Evolutionary conservation across 768 basidiomycete species (phyloP).

Genomic region (Hygrocybe punicea): DNA sequence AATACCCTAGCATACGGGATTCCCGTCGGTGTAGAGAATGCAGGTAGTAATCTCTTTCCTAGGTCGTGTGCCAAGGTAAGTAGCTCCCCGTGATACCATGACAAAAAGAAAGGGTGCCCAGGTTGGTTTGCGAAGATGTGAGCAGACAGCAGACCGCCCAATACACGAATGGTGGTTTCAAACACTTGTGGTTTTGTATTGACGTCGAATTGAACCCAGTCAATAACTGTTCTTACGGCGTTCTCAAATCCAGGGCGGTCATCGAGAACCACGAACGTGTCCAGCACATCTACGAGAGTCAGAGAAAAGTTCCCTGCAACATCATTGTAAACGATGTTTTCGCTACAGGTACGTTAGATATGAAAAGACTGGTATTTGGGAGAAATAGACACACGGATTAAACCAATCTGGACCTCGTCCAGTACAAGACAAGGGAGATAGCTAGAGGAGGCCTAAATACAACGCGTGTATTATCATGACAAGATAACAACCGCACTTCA

Average conservation of each 20-base stretch:
- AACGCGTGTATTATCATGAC: conserved; percentile 1
- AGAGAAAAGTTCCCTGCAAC: conserved; percentile 92
- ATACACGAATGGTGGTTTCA: conserved; percentile 90
- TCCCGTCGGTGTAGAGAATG: conserved; percentile 88
- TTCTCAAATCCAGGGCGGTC: conserved; percentile 75
- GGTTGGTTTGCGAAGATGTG: conserved; percentile 74
- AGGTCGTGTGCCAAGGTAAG: conserved; percentile 82
- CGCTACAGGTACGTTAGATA: conserved; percentile 33
- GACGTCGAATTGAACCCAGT: conserved; percentile 86
- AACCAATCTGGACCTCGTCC: conserved; percentile 86
- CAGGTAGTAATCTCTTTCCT: conserved; percentile 80
- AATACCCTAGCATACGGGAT: conserved; percentile 85
- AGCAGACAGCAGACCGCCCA: conserved; percentile 85
- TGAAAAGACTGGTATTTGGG: conserved; percentile 5
- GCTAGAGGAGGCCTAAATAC: conserved; percentile 38
- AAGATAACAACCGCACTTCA: conserved; percentile 50
- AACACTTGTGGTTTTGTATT: conserved; percentile 98
- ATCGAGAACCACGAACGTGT: conserved; percentile 84
- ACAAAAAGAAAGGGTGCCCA: conserved; percentile 66
- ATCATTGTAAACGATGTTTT: conserved; percentile 81
- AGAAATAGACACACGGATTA: conserved; percentile 57
- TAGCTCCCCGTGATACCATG: conserved; percentile 83
- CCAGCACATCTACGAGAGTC: conserved; percentile 78
- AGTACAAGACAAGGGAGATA: conserved; percentile 84
- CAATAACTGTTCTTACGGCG: conserved; percentile 79